A percentile compares a stretch with the other conserved stretches of the same genome.
These are phyloP conservation scores for Phytopythium oedochilum DNA, from an alignment of 352 stramenopile species.

Conservation along the genomic window DNA sequence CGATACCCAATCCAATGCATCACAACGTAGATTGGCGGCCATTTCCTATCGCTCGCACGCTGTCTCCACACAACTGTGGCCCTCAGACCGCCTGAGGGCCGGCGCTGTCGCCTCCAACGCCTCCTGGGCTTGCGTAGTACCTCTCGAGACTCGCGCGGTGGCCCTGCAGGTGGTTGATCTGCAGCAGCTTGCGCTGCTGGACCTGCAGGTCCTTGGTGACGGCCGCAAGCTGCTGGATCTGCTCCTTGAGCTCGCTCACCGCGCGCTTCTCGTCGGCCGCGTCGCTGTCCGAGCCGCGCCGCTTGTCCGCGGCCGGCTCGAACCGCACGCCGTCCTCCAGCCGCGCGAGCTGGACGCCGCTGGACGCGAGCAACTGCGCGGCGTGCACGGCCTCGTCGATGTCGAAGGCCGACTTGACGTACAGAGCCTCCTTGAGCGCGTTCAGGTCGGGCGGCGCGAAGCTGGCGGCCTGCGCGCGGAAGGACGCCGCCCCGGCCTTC, in stretches of 20 bases:
- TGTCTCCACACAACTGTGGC: not conserved
- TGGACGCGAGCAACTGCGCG: not conserved
- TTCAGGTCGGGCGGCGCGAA: slow-evolving; percentile 3
- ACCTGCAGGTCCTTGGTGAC: slow-evolving; percentile 4
- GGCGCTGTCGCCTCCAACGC: not conserved
- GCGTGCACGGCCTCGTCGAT: slow-evolving; percentile 5
- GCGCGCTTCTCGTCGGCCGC: not conserved
- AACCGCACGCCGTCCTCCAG: slow-evolving; percentile 4
- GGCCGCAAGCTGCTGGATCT: slow-evolving; percentile 3
- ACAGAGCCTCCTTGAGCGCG: slow-evolving; percentile 5
- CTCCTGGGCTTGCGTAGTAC: not conserved
- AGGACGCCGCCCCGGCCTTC: not conserved
- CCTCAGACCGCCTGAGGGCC: not conserved
- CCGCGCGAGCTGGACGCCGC: not conserved
- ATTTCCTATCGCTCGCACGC: not conserved
- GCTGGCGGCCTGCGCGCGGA: slow-evolving; percentile 1
- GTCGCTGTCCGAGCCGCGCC: not conserved
- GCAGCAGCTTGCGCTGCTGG: slow-evolving; percentile 4
- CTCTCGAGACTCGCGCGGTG: slow-evolving; percentile 3
- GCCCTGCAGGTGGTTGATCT: not conserved
- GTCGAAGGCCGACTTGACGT: slow-evolving; percentile 9
- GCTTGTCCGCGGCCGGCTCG: not conserved
- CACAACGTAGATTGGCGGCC: not conserved
- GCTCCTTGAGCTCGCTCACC: not conserved
- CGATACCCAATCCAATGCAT: slow-evolving; percentile 4